Percentiles rank a stretch among this genome's conserved stretches.
Evolutionary conservation across 345 rosid species (phyloP).

Genomic region (Isatis tinctoria): DNA sequence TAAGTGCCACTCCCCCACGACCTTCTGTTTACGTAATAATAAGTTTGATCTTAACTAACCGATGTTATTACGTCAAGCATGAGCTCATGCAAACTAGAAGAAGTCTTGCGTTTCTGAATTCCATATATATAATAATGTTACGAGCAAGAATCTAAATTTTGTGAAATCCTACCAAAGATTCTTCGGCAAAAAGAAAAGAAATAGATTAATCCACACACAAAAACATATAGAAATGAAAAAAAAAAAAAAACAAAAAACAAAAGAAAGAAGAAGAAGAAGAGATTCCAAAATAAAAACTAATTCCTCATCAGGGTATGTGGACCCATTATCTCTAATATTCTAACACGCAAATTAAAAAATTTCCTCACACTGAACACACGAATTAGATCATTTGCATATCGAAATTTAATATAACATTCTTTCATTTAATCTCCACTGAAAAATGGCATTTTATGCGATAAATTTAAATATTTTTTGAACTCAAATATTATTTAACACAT

Average conservation of each 20-base stretch:
- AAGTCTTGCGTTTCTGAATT: conserved; percentile 15
- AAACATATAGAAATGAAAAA: background rate
- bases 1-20: background rate
- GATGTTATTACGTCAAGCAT: conserved; percentile 15
- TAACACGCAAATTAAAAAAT: background rate
- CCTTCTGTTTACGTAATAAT: background rate
- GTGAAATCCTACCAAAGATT: conserved; percentile 27
- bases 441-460: background rate
- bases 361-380: background rate
- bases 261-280: background rate
- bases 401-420: background rate
- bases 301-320: conserved; percentile 7
- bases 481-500: background rate
- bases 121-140: background rate
- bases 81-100: conserved; percentile 20
- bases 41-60: background rate
- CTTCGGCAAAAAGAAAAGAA: background rate
- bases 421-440: background rate
- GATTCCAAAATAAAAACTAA: conserved; percentile 13
- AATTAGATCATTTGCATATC: background rate
- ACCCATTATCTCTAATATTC: conserved; percentile 2
- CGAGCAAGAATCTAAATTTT: background rate
- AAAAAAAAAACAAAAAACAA: background rate
- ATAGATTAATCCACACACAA: background rate
- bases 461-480: background rate